Evolutionary conservation across 495 filamentous ascomycete species (phyloP).

Genomic region (Sabuloglossum arenarium): DNA sequence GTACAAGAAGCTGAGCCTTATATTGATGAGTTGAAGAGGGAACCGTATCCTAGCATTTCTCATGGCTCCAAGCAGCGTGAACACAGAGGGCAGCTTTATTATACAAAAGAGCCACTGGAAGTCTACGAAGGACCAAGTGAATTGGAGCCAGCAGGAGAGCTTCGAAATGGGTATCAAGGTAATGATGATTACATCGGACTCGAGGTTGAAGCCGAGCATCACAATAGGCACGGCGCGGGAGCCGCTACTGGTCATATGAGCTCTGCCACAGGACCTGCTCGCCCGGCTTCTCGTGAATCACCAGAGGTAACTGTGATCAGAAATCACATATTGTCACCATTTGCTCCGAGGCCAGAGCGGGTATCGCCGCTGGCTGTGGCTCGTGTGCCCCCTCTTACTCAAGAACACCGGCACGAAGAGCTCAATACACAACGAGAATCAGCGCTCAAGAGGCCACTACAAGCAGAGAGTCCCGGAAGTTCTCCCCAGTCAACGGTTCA

Average conservation of each 20-base stretch:
- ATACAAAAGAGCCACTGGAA: background rate
- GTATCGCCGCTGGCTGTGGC: slow-evolving; percentile 54
- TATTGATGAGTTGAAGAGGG: background rate
- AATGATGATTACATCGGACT: background rate
- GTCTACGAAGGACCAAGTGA: background rate
- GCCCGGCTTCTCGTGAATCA: slow-evolving; percentile 5
- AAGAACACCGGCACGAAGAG: slow-evolving; percentile 16
- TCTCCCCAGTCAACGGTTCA: slow-evolving; percentile 17
- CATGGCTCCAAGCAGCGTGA: background rate
- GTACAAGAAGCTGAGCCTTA: background rate
- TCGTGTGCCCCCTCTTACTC: slow-evolving; percentile 32
- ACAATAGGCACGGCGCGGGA: background rate
- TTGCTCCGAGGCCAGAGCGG: slow-evolving; percentile 63
- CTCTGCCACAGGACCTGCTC: background rate
- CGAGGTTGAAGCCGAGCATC: background rate
- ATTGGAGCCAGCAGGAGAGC: background rate
- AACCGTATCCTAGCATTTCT: background rate
- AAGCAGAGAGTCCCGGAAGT: slow-evolving; percentile 18
- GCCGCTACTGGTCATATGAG: slow-evolving; percentile 4
- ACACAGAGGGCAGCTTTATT: background rate
- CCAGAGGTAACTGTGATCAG: slow-evolving; percentile 27
- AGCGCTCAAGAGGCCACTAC: background rate
- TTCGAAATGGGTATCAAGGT: background rate
- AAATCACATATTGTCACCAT: slow-evolving; percentile 46
- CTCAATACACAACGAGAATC: slow-evolving; percentile 4